Conservation (phyloP, 2,329 filamentous ascomycete species). For the Lachnellula subtilissima region DNA sequence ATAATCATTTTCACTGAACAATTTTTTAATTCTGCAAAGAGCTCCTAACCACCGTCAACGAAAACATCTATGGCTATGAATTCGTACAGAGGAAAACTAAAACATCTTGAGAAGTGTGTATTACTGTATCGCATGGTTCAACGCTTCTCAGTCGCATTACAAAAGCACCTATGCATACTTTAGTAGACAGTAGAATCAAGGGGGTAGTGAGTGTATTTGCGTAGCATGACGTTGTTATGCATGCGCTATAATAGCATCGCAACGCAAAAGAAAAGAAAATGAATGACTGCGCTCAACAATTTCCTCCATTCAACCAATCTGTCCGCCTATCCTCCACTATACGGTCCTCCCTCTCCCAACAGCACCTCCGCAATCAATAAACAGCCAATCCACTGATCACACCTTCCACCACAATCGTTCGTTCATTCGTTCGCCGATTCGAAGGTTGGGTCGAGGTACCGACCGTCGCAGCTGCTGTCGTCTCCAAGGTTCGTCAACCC, state of each 20-base stretch:
- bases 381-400: background rate
- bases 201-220: background rate
- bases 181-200: background rate
- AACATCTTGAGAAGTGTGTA: background rate
- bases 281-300: background rate
- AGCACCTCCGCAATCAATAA: background rate
- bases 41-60: too few species aligned
- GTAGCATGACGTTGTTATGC: background rate
- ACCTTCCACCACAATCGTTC: background rate
- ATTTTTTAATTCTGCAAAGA: too few species aligned
- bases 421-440: background rate
- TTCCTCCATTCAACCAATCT: background rate
- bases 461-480: constrained; percentile 2
- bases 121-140: background rate
- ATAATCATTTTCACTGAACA: too few species aligned
- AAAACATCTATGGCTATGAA: too few species aligned
- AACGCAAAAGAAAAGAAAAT: background rate
- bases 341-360: background rate
- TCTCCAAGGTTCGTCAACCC: background rate
- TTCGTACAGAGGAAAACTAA: too few species aligned
- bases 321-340: background rate
- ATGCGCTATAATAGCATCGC: background rate
- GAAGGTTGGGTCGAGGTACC: background rate
- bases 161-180: background rate
- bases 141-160: background rate